These are phyloP conservation scores for Leccinum incarnatum DNA, from an alignment of 768 basidiomycete genomes.

Conservation along the genomic window DNA sequence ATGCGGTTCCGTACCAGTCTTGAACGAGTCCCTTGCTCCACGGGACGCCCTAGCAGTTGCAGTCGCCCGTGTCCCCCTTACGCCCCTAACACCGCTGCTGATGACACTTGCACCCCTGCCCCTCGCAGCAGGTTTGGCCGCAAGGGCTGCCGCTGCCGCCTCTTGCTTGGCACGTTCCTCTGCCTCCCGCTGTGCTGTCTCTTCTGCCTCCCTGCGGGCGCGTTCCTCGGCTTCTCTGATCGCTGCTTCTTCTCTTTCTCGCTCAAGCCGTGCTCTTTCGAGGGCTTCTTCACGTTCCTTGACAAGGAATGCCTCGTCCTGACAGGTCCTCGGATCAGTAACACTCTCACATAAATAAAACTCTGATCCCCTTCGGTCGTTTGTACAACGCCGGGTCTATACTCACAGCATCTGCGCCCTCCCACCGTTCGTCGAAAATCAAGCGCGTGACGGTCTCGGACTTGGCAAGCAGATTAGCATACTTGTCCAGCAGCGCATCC, in stretches of 20 bases:
- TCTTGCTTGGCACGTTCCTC: constrained; percentile 52
- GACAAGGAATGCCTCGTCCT: constrained; percentile 62
- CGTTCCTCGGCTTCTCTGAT: constrained; percentile 41
- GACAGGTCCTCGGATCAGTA: neutral
- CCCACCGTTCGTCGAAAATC: constrained; percentile 76
- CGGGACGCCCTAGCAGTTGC: constrained; percentile 40
- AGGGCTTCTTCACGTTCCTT: constrained; percentile 38
- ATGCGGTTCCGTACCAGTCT: constrained; percentile 36
- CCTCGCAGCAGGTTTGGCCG: constrained; percentile 23
- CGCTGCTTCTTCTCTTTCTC: constrained; percentile 34
- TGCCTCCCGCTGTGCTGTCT: constrained; percentile 40
- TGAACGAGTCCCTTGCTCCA: constrained; percentile 44
- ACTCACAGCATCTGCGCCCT: constrained; percentile 69
- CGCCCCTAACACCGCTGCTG: constrained; percentile 64
- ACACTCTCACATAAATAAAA: neutral
- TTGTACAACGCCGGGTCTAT: neutral
- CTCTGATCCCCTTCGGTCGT: neutral
- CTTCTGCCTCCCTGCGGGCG: constrained; percentile 29
- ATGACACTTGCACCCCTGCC: constrained; percentile 44
- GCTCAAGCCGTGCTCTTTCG: constrained; percentile 33
- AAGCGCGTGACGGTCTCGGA: constrained; percentile 67
- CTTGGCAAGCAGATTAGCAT: constrained; percentile 63
- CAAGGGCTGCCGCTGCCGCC: constrained; percentile 40
- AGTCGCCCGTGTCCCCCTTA: constrained; percentile 63
- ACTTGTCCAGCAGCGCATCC: constrained; percentile 71